phyloP scores from a whole-genome alignment of 306 rosid genomes.

The Begonia masoniana region DNA sequence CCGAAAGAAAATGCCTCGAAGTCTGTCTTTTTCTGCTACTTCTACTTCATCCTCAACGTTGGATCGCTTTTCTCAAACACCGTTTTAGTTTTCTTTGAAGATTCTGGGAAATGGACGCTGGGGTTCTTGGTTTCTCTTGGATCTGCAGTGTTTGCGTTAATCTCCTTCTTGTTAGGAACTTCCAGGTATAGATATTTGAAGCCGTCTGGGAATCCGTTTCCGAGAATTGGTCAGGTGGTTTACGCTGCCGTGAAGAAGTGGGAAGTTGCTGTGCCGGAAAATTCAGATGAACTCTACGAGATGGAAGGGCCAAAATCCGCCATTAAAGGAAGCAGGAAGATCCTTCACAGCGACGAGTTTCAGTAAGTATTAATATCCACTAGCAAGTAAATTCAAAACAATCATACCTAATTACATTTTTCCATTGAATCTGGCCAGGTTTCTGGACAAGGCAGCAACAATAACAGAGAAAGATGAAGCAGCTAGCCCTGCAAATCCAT shows the following conservation, averaged over 20 bases:
- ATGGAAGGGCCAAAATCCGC: conserved; percentile 37
- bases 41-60: conserved; percentile 47
- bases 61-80: conserved; percentile 55
- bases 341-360: conserved; percentile 22
- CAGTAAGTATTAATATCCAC: conserved; percentile 12
- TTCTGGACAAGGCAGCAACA: conserved; percentile 53
- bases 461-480: conserved; percentile 7
- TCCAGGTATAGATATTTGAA: conserved; percentile 17
- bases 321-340: conserved; percentile 49
- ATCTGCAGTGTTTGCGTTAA: conserved; percentile 31
- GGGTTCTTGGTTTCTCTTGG: conserved; percentile 30
- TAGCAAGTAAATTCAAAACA: not conserved
- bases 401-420: not conserved
- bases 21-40: conserved; percentile 34
- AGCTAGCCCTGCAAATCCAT: conserved; percentile 10
- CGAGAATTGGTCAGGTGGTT: conserved; percentile 34
- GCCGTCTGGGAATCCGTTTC: conserved; percentile 34
- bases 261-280: conserved; percentile 7
- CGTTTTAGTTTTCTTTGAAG: conserved; percentile 35
- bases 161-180: conserved; percentile 21
- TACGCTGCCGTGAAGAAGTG: conserved; percentile 28
- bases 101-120: conserved; percentile 34
- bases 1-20: conserved; percentile 6
- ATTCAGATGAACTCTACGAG: conserved; percentile 23
- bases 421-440: conserved; percentile 13